Evolutionary conservation across 441 rosid genomes (phyloP).

Genomic region (Flueggea neowawraea): DNA sequence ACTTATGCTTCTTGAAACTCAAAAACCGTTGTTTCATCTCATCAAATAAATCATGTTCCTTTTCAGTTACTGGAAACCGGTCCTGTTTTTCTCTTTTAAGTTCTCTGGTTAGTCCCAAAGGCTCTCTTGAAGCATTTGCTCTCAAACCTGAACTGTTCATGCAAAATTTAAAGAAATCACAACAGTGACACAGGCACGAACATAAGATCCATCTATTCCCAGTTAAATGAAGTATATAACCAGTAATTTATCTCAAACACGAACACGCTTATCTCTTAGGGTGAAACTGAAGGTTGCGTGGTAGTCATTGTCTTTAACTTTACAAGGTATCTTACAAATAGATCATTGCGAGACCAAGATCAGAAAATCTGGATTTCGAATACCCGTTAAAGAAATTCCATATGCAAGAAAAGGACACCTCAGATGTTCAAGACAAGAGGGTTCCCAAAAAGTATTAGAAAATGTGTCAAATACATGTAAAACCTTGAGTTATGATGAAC

Average conservation of each 20-base stretch:
- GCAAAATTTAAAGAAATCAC: slow-evolving; percentile 16
- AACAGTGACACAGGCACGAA: slow-evolving; percentile 17
- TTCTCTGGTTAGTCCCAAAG: slow-evolving; percentile 33
- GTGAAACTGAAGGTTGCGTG: slow-evolving; percentile 33
- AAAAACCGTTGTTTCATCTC: slow-evolving; percentile 71
- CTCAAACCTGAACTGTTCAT: slow-evolving; percentile 36
- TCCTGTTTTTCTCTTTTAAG: slow-evolving; percentile 28
- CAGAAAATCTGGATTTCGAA: not conserved
- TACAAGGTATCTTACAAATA: not conserved
- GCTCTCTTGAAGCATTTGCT: slow-evolving; percentile 39
- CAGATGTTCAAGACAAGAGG: not conserved
- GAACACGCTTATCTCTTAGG: slow-evolving; percentile 42
- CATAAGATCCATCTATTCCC: slow-evolving; percentile 6
- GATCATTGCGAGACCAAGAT: not conserved
- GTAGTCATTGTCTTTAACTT: slow-evolving; percentile 8
- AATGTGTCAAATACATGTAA: not conserved
- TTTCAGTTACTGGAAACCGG: slow-evolving; percentile 25
- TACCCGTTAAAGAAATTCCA: not conserved
- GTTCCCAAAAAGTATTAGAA: not conserved
- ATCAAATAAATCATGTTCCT: slow-evolving; percentile 44
- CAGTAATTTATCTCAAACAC: slow-evolving; percentile 12
- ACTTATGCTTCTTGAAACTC: slow-evolving; percentile 66
- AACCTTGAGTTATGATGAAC: not conserved
- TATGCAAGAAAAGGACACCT: not conserved
- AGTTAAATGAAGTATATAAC: slow-evolving; percentile 2